These are phyloP conservation scores for Uronychia binucleata DNA, from an alignment of 73 alveolate genomes.

Conservation along the genomic window DNA sequence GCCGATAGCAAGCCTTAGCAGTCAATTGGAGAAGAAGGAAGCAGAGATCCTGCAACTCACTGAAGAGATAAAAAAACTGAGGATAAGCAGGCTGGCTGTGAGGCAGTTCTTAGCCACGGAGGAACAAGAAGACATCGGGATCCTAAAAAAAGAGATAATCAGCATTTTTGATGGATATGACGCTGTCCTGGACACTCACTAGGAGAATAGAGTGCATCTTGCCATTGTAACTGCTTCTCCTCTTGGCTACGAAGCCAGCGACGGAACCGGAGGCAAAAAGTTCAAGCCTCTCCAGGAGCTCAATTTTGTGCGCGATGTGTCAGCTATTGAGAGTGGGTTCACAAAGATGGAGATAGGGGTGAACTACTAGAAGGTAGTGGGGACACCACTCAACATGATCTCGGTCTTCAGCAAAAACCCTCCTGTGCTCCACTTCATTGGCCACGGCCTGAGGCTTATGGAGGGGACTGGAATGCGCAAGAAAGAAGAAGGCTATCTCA, in stretches of 20 bases:
- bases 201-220: slow-evolving; percentile 19
- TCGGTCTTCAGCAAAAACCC: slow-evolving; percentile 7
- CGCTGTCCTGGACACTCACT: neutral
- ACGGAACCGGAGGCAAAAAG: slow-evolving; percentile 19
- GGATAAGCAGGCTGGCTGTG: neutral
- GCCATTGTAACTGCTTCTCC: slow-evolving; percentile 39
- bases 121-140: neutral
- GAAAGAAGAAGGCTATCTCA: slow-evolving; percentile 26
- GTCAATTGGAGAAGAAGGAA: neutral
- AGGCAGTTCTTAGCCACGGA: neutral
- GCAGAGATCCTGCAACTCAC: neutral
- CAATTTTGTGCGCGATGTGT: slow-evolving; percentile 9
- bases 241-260: slow-evolving; percentile 21
- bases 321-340: neutral
- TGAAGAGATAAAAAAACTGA: neutral
- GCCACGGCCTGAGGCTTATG: slow-evolving; percentile 16
- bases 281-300: slow-evolving; percentile 13
- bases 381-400: slow-evolving; percentile 28
- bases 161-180: neutral
- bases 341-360: neutral
- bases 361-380: slow-evolving; percentile 9
- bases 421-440: slow-evolving; percentile 26
- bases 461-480: neutral
- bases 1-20: too few relatives aligned
- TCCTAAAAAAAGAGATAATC: neutral